A percentile compares a stretch with the other conserved stretches of the same genome.
Conservation (phyloP, 129 eudicot genomes). For the Flaveria trinervia region DNA sequence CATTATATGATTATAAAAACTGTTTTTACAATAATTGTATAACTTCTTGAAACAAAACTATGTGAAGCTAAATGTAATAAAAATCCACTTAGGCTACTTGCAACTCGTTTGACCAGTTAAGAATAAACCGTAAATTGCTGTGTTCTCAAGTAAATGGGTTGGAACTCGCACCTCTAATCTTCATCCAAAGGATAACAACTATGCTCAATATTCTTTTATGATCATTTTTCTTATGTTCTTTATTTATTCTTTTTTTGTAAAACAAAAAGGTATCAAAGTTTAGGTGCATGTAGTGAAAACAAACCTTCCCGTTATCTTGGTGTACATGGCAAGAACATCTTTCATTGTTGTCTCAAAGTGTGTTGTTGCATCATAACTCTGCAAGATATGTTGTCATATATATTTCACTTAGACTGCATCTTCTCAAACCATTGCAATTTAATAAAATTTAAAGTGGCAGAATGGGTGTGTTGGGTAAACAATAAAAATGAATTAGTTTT, state of each 20-base stretch:
- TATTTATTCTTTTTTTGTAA: background rate
- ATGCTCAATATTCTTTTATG: conserved; percentile 4
- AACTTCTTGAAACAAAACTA: background rate
- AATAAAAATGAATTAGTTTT: background rate
- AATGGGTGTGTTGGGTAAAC: background rate
- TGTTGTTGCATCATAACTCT: conserved; percentile 89
- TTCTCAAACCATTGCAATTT: background rate
- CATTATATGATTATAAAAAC: background rate
- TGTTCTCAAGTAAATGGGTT: background rate
- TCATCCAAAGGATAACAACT: background rate
- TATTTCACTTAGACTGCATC: background rate
- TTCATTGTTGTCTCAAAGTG: conserved; percentile 87
- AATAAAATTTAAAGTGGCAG: background rate
- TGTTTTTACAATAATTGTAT: background rate
- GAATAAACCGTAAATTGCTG: background rate
- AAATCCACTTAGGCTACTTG: background rate
- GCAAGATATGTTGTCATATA: conserved; percentile 26
- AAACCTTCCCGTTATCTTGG: conserved; percentile 84
- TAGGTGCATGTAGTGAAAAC: conserved; percentile 1
- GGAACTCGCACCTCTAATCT: background rate
- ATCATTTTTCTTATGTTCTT: background rate
- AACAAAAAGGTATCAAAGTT: background rate
- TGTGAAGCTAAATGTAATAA: background rate
- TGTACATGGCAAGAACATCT: conserved; percentile 81
- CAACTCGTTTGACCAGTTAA: background rate